Conservation (phyloP, 805 yeast genomes). For the Pichia deserticola region DNA sequence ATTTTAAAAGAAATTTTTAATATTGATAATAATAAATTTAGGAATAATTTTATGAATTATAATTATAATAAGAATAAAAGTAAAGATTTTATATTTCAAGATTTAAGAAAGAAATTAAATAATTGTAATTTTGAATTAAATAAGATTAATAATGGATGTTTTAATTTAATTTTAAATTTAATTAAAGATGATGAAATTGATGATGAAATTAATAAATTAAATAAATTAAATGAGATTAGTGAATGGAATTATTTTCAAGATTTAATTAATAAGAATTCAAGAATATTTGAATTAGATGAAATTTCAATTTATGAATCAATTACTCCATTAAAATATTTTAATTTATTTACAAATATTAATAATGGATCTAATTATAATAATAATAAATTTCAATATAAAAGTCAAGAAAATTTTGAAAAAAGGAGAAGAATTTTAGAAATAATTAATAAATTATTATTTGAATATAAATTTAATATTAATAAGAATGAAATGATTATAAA, state of each 20-base stretch:
- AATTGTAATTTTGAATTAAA: conserved; percentile 46
- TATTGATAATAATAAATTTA: conserved; percentile 30
- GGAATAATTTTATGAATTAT: conserved; percentile 18
- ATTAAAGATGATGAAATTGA: conserved; percentile 54
- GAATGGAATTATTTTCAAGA: conserved; percentile 80
- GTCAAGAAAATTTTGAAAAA: conserved; percentile 36
- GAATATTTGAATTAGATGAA: conserved; percentile 36
- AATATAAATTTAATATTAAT: conserved; percentile 15
- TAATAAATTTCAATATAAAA: conserved; percentile 13
- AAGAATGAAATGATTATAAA: conserved; percentile 23
- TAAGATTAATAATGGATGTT: conserved; percentile 64
- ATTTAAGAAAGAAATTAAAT: conserved; percentile 27
- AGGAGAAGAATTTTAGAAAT: conserved; percentile 29
- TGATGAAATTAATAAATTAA: conserved; percentile 34
- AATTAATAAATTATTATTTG: conserved; percentile 23
- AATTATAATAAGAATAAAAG: conserved; percentile 17
- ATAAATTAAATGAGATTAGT: conserved; percentile 51
- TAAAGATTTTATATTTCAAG: conserved; percentile 37
- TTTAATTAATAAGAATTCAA: conserved; percentile 38
- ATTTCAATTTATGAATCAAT: conserved; percentile 39
- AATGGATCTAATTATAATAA: conserved; percentile 25
- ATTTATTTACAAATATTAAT: conserved; percentile 40
- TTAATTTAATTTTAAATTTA: conserved; percentile 42
- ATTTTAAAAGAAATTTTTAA: conserved; percentile 56
- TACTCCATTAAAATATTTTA: conserved; percentile 55